Evolutionary conservation across 331 rosid genomes (phyloP), one percentile per base, ranked within the genome.

Genomic region (Telfairia occidentalis): DNA sequence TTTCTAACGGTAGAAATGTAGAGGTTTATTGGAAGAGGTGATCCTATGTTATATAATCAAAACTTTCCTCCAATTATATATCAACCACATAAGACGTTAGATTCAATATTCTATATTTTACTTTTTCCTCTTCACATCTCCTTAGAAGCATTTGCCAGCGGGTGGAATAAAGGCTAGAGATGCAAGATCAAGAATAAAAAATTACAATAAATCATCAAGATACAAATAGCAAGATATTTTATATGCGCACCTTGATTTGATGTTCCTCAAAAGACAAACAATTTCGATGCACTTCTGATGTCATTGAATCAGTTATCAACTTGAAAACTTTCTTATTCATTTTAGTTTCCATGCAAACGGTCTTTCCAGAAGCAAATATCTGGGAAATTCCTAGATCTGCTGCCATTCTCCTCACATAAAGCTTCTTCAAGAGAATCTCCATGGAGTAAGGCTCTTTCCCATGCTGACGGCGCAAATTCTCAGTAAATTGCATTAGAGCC

Each of bases 381-480:
- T 85, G 84, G 55, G 77, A 76, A 80, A 94, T 84, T 67, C 98
- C 97, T 23, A 94, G 81, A 84, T 94, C 98, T n/a, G 96, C 98
- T 1, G 98, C 92, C 98, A 94, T 94, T 87, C 97, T 91, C 78
- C 88, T 85, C 81, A 91, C 87, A 54, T 94, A 94, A 54, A 94
- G 96, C 83, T 89, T 91, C 85, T 88, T 85, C 75, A 91, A 76
- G n/a, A 94, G 79, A 80, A 89, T 75, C 89, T 87, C 97, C 98
- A 91, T 87, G 65, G 97, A 84, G 76, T 60, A 78, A 69, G 98
- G 98, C 81, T 94, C 98, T 78, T 94, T 94, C 77, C 98, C 98
- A 57, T 89, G 86, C 49, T 94, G 97, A 76, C 90, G 65, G 49
- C 92, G 95, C 59, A 94, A 82, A 82, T 79, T 89, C 76, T 89